Evolutionary conservation across 2,329 filamentous ascomycete genomes (phyloP), one percentile per base, ranked within the genome.

Genomic region (Diaporthe sp.): DNA sequence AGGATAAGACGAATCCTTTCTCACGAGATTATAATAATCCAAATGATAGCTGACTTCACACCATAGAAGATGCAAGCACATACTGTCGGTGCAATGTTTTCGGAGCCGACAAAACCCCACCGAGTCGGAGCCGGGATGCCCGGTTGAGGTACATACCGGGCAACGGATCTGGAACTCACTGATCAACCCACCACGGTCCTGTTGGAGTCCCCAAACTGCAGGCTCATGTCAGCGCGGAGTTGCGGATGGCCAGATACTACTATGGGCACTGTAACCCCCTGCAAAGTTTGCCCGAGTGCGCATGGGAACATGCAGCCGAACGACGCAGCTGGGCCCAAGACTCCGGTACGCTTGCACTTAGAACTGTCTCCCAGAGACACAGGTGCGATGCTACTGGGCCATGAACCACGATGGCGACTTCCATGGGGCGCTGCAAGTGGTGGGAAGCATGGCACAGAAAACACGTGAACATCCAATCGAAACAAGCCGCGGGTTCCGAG

Each of bases 401-500:
- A 4, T 28, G 31, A 39, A 68, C 46, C 44, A 42, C 31, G 3
- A 12, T 28, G 53, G 34, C 17, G 12, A 22, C 31, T 9, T 7
- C 22, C 4, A 17, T 12, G n/a, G 9, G 22, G 44, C 31, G 12
- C 12, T 3, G 4, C 6, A 8, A 12, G 19, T 49, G 62, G 25
- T 17, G 25, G 9, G 10, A 34, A 5, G 44, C 2, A 31, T 4
- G 61, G 62, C 8, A 9, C 12, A 3, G 62, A 37, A 51, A 51
- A 22, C 44, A 53, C 44, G 62, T 53, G 62, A 53, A 31, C 34
- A 25, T n/a, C 22, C 22, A 4, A 39, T 68, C 7, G 46, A 39
- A 31, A 53, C 25, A 17, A 68, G 65, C 65, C 65, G 65, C 65
- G 46, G 65, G 65, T 19, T 39, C 65, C 65, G 65, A 53, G 46